phyloP scores from a whole-genome alignment of 1,139 yeast genomes.

The Geotrichum cucujoidarum region DNA sequence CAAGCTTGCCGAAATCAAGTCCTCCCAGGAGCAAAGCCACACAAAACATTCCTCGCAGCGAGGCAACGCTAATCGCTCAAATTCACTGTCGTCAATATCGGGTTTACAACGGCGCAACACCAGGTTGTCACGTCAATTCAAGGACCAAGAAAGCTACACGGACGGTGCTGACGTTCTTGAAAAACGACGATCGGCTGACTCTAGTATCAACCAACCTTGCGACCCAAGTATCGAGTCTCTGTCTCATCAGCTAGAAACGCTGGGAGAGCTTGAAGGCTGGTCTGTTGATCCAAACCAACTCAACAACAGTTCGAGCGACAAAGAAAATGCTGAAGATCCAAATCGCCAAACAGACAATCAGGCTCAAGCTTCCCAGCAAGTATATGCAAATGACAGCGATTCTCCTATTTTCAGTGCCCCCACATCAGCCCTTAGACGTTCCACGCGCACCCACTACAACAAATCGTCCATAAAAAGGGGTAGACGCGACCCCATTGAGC shows the following conservation, averaged over 20 bases:
- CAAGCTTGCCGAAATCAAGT: constrained; percentile 69
- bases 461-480: constrained; percentile 27
- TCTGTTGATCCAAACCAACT: constrained; percentile 34
- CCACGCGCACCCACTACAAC: constrained; percentile 30
- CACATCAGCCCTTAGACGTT: constrained; percentile 29
- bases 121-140: constrained; percentile 38
- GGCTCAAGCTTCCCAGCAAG: too few relatives aligned
- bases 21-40: constrained; percentile 32
- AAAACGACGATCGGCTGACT: constrained; percentile 24
- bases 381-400: constrained; percentile 30
- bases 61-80: background rate
- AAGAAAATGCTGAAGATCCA: constrained; percentile 7
- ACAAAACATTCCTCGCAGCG: constrained; percentile 6
- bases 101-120: constrained; percentile 30
- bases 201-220: constrained; percentile 23
- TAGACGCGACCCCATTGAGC: constrained; percentile 14
- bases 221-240: constrained; percentile 28
- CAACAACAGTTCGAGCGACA: constrained; percentile 26
- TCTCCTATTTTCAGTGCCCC: constrained; percentile 31
- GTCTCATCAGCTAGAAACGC: constrained; percentile 30
- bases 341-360: constrained; percentile 1
- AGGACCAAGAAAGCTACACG: constrained; percentile 34
- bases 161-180: constrained; percentile 40
- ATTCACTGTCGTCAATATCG: constrained; percentile 8
- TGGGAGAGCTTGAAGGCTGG: constrained; percentile 34